Evolutionary conservation across 306 rosid genomes (phyloP), one percentile per base, ranked within the genome.

Genomic region (Lotus japonicus): DNA sequence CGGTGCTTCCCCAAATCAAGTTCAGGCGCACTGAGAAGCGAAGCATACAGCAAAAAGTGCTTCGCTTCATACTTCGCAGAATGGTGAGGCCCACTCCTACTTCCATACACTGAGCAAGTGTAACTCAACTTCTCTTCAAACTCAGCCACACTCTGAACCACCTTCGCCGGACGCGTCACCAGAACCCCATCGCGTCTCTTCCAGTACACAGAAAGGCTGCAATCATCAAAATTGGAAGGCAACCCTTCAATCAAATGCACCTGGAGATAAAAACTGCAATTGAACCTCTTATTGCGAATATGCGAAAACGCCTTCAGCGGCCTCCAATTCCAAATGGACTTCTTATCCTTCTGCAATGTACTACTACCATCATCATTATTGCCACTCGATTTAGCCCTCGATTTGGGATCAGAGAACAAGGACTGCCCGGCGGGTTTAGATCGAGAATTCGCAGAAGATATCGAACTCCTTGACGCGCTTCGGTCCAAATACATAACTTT

Each of bases 61-160:
- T 92, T 92, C 0, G 95, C 98, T 68, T 92, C 98, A 65, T 92
- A 92, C 80, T 92, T 92, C 0, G 96, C 98, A 7, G 95, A 92
- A 80, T 92, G 96, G 79, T 89, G 92, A 33, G 95, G 95, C 55
- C 96, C 98, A 64, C 72, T 89, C 82, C 96, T 82, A 57, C 95
- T 92, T 16, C 98, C 98, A 76, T 92, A 87, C 10, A 92, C 96
- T 0, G 96, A 81, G 74, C 98, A 92, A 28, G 92, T 87, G 39
- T 80, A 85, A 44, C 63, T 77, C 86, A 92, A 82, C 70, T 80
- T 82, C 83, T 92, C 91, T 15, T 89, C 98, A 67, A 92, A 89
- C 60, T 81, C 88, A n/a, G 74, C 92, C 11, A 14, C 67, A 14
- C 85, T 86, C 65, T 60, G 82, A 58, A 71, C 11, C 58, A 87